Conservation (phyloP, 768 basidiomycete species). For the Termitomyces sp. region DNA sequence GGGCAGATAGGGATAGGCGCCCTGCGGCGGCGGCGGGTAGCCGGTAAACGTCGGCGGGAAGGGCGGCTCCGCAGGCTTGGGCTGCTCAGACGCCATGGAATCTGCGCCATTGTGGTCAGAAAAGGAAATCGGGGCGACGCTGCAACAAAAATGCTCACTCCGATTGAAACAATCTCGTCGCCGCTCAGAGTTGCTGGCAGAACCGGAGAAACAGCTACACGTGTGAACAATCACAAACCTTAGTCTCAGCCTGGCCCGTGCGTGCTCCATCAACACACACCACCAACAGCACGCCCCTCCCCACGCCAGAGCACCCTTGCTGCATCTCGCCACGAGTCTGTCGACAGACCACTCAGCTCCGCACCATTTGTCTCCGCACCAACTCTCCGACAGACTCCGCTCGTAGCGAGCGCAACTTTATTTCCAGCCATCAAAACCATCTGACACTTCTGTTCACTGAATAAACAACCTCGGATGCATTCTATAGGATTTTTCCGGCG, state of each 20-base stretch:
- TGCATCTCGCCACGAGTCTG: too few relatives aligned
- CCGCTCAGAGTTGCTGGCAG: constrained; percentile 7
- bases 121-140: not conserved
- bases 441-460: too few relatives aligned
- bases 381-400: constrained; percentile 3
- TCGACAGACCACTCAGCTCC: too few relatives aligned
- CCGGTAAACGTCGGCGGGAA: constrained; percentile 24
- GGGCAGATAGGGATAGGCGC: constrained; percentile 35
- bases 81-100: constrained; percentile 27
- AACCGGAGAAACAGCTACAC: not conserved
- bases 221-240: constrained; percentile 5
- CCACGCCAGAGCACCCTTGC: too few relatives aligned
- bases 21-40: constrained; percentile 24
- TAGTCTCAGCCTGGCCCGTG: constrained; percentile 7
- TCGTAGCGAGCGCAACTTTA: not conserved
- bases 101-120: not conserved
- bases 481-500: too few relatives aligned
- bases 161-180: constrained; percentile 12
- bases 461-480: too few relatives aligned
- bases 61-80: constrained; percentile 23
- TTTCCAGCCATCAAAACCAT: not conserved
- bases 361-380: not conserved
- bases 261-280: not conserved
- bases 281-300: too few relatives aligned
- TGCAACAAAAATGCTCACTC: constrained; percentile 3